These are phyloP conservation scores for Cercophora sp. DNA, from an alignment of 495 filamentous ascomycete species.

Conservation along the genomic window DNA sequence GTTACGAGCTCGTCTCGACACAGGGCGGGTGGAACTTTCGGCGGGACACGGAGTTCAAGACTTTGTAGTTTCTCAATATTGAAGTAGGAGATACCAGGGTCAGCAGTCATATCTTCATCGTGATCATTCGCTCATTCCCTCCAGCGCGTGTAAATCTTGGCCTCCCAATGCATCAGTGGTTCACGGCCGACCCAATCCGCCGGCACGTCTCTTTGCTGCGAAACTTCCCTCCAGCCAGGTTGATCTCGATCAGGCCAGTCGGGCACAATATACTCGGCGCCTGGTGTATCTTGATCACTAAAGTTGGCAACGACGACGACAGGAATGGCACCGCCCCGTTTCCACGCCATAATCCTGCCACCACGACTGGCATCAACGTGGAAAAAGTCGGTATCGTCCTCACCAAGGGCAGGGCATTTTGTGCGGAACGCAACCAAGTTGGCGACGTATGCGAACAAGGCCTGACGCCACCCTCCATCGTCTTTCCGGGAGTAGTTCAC, in stretches of 20 bases:
- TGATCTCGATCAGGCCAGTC: slow-evolving; percentile 25
- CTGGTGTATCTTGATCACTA: slow-evolving; percentile 26
- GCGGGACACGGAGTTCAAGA: slow-evolving; percentile 20
- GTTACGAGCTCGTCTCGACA: slow-evolving; percentile 30
- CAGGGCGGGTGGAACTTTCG: slow-evolving; percentile 20
- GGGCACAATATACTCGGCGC: slow-evolving; percentile 20
- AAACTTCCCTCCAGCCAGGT: slow-evolving; percentile 27
- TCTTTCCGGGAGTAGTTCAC: slow-evolving; percentile 28
- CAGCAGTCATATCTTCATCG: too few species aligned
- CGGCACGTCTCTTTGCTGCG: slow-evolving; percentile 23
- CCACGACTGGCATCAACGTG: slow-evolving; percentile 26
- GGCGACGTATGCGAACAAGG: slow-evolving; percentile 27
- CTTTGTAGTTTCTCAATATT: neutral
- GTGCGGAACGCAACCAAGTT: slow-evolving; percentile 22
- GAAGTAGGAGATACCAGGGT: neutral
- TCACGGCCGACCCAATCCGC: slow-evolving; percentile 28
- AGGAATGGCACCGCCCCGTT: slow-evolving; percentile 16
- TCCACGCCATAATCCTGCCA: slow-evolving; percentile 28
- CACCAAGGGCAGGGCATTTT: slow-evolving; percentile 23
- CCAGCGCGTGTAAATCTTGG: slow-evolving; percentile 33
- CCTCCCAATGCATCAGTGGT: slow-evolving; percentile 29
- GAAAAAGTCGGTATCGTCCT: slow-evolving; percentile 29
- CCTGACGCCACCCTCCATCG: slow-evolving; percentile 25
- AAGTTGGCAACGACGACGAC: slow-evolving; percentile 32
- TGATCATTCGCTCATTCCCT: slow-evolving; percentile 3